Evolutionary conservation across 2,329 filamentous ascomycete genomes (phyloP).

Genomic region (Hypoxylon sp.): DNA sequence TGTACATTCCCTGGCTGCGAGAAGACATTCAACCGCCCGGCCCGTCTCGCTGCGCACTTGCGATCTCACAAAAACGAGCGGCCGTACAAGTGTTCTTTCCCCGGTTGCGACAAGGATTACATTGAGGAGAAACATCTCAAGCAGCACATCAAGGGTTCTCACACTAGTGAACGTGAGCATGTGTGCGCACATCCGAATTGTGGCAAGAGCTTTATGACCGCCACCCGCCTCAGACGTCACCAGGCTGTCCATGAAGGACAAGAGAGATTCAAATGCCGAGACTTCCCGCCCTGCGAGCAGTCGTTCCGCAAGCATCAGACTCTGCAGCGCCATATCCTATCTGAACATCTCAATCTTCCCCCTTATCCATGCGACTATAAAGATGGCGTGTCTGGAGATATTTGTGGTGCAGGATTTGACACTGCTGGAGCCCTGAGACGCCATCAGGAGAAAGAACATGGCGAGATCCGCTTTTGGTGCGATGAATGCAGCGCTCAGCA

Average conservation of each 20-base stretch:
- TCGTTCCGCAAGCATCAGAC: slow-evolving; percentile 91
- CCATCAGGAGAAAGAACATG: slow-evolving; percentile 80
- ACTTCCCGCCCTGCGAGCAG: slow-evolving; percentile 78
- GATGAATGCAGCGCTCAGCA: slow-evolving; percentile 72
- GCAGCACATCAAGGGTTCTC: slow-evolving; percentile 86
- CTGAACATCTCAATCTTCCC: slow-evolving; percentile 79
- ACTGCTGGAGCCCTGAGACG: slow-evolving; percentile 78
- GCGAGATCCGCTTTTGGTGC: slow-evolving; percentile 80
- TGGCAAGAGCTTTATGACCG: slow-evolving; percentile 84
- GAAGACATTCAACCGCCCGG: slow-evolving; percentile 90
- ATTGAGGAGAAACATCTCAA: slow-evolving; percentile 88
- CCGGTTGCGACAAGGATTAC: slow-evolving; percentile 85
- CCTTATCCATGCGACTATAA: slow-evolving; percentile 78
- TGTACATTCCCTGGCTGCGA: slow-evolving; percentile 82
- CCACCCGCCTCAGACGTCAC: slow-evolving; percentile 83
- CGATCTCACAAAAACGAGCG: slow-evolving; percentile 89
- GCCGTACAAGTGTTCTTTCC: slow-evolving; percentile 79
- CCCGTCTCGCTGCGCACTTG: slow-evolving; percentile 83
- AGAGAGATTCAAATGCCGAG: slow-evolving; percentile 81
- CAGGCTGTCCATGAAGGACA: slow-evolving; percentile 82
- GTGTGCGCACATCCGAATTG: slow-evolving; percentile 81
- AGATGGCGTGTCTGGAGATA: slow-evolving; percentile 42
- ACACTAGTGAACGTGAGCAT: slow-evolving; percentile 79
- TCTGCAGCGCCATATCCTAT: slow-evolving; percentile 84
- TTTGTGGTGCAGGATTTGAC: slow-evolving; percentile 80